phyloP scores from a whole-genome alignment of 2,329 filamentous ascomycete species.

The Aspergillus aculeatus region DNA sequence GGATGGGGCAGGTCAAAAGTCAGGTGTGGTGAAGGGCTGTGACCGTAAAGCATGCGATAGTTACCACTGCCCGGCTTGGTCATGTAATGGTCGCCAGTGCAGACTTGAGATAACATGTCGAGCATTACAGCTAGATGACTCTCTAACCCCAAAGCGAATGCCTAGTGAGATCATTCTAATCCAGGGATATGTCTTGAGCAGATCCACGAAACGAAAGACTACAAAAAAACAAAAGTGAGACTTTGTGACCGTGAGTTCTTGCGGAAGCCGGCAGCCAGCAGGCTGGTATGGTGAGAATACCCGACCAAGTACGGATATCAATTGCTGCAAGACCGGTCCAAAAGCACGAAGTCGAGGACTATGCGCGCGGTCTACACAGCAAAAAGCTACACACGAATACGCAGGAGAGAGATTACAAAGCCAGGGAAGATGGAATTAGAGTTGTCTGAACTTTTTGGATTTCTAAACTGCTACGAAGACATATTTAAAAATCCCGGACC shows the following conservation, averaged over 20 bases:
- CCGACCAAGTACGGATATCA: background rate
- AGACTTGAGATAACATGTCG: too few relatives aligned
- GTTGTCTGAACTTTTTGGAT: background rate
- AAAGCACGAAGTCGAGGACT: background rate
- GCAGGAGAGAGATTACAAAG: background rate
- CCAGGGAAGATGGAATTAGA: background rate
- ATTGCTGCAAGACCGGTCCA: background rate
- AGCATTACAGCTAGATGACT: too few relatives aligned
- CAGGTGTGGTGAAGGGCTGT: too few relatives aligned
- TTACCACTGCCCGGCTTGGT: too few relatives aligned
- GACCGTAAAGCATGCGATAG: too few relatives aligned
- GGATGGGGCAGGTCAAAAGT: background rate
- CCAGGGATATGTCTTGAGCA: too few relatives aligned
- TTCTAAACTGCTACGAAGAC: background rate
- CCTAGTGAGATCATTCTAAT: too few relatives aligned
- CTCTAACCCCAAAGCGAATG: too few relatives aligned
- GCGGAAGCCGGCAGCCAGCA: conserved; percentile 15
- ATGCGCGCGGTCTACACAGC: background rate
- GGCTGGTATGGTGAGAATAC: conserved; percentile 13
- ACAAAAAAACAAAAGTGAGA: too few relatives aligned
- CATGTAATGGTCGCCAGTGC: too few relatives aligned
- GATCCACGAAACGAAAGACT: too few relatives aligned
- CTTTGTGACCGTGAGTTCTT: too few relatives aligned
- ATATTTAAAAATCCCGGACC: background rate
- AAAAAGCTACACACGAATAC: background rate